These are phyloP conservation scores for Trichoderma gracile DNA, from an alignment of 2,329 filamentous ascomycete genomes.

Conservation along the genomic window DNA sequence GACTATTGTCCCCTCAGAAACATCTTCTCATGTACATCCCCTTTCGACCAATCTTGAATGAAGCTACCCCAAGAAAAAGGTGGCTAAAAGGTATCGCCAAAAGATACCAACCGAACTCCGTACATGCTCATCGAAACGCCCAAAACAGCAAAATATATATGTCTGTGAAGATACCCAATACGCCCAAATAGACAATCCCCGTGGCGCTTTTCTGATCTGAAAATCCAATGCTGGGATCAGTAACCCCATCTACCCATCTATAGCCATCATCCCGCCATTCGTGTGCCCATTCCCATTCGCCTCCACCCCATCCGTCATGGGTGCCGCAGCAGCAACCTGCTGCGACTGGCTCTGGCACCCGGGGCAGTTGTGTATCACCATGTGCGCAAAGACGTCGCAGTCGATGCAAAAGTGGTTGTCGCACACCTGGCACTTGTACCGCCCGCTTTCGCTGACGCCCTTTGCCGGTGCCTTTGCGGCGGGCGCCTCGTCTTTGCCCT, in stretches of 20 bases:
- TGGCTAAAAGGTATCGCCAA: background rate
- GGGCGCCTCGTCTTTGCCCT: slow-evolving; percentile 29
- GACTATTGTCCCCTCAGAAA: background rate
- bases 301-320: slow-evolving; percentile 27
- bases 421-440: slow-evolving; percentile 90
- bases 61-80: background rate
- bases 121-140: slow-evolving; percentile 15
- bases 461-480: slow-evolving; percentile 43
- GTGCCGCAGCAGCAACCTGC: background rate
- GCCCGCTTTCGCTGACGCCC: slow-evolving; percentile 78
- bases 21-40: background rate
- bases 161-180: background rate
- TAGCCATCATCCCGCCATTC: slow-evolving; percentile 47
- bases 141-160: background rate
- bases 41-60: background rate
- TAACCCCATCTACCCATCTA: slow-evolving; percentile 39
- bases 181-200: background rate
- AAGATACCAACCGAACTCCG: slow-evolving; percentile 7
- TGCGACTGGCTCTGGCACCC: slow-evolving; percentile 65
- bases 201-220: background rate
- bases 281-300: slow-evolving; percentile 38
- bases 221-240: background rate
- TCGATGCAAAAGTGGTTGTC: slow-evolving; percentile 94
- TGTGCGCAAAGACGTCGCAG: slow-evolving; percentile 93
- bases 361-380: slow-evolving; percentile 93